phyloP scores from a whole-genome alignment of 139 green algal genomes.

The Edaphochlamys debaryana region DNA sequence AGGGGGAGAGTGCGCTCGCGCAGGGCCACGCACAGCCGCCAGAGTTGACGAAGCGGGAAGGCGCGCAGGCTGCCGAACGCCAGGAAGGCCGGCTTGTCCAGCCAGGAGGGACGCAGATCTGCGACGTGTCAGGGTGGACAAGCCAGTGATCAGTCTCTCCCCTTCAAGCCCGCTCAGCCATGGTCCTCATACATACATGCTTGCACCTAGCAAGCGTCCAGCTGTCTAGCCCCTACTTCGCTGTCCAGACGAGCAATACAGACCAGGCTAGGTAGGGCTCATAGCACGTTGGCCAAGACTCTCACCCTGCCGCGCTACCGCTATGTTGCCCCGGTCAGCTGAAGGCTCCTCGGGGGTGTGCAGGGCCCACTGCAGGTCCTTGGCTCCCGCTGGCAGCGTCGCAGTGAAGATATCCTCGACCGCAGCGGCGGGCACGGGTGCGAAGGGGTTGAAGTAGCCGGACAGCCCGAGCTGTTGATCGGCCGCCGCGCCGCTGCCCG shows the following conservation, averaged over 20 bases:
- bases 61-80: slow-evolving; percentile 38
- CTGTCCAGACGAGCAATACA: no score
- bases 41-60: slow-evolving; percentile 48
- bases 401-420: slow-evolving; percentile 50
- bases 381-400: slow-evolving; percentile 1
- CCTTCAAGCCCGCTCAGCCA: no score
- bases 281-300: no score
- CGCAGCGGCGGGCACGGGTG: neutral
- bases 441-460: slow-evolving; percentile 59
- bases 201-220: no score
- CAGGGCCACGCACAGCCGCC: slow-evolving; percentile 41
- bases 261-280: no score
- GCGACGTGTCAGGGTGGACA: no score
- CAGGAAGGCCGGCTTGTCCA: slow-evolving; percentile 50
- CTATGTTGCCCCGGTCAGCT: slow-evolving; percentile 47
- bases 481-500: slow-evolving; percentile 24
- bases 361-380: slow-evolving; percentile 57
- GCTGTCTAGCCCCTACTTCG: no score
- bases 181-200: no score
- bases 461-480: no score
- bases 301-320: slow-evolving; percentile 41
- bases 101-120: neutral
- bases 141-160: no score
- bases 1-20: slow-evolving; percentile 42
- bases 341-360: neutral